Base-by-base conservation (phyloP, 805 yeast genomes). In the Pichia exigua region DNA sequence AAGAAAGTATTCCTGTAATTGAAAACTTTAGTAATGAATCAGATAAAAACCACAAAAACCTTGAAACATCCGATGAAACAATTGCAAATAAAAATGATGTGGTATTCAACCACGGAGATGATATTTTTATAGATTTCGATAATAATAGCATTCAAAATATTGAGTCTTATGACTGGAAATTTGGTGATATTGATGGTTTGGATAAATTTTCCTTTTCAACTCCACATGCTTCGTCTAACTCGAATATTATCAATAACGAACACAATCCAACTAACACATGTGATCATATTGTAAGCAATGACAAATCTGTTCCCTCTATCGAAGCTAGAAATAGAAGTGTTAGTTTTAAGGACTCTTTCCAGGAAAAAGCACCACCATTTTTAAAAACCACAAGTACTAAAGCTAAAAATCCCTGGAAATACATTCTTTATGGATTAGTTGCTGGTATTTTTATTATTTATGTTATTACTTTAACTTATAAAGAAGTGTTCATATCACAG, bases 1-100 rank as follows among this genome's bases (percentile, higher is more conserved):
- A 55, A 0, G 66, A 58, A 21, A 64, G 60, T 6, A 52, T 59
- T 24, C 46, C 48, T 15, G 41, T 62, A 20, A 60, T 62, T 28
- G 53, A 60, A 35, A 49, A 55, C 22, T 62, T 49, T 50, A 65
- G 65, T 8, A 61, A 63, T 48, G 26, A 24, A 24, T 24, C 26
- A 5, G 26, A 24, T 24, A 24, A 24, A 24, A 24, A 24, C 7
- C 4, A 5, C 26, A 24, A 24, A 24, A 4, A 4, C 7, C 7
- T 24, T 24, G 26, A 24, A 24, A 24, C 4, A 4, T 24, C 26
- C 26, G 15, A 26, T 20, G 48, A 40, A 8, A 5, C 48, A 17
- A 13, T 2, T n/a, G 32, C 24, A 42, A 22, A 21, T 18, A 49
- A 39, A 24, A 9, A 21, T 17, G n/a, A 28, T 3, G 5, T 17